These are phyloP conservation scores for Cucurbita ficifolia DNA, from an alignment of 306 rosid species.

Conservation along the genomic window DNA sequence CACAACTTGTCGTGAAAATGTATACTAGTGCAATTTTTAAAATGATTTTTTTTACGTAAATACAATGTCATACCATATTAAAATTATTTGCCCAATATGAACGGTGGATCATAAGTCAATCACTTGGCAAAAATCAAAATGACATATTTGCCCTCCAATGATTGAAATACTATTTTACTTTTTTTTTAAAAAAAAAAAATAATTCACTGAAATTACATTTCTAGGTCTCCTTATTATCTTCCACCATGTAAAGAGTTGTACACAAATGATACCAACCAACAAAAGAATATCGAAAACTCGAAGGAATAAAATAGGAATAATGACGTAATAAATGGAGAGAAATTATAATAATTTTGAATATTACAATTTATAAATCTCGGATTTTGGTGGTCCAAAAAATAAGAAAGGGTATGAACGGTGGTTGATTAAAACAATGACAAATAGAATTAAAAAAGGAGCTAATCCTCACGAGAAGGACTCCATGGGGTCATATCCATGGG, in stretches of 20 bases:
- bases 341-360: background rate
- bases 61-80: no score
- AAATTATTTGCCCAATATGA: no score
- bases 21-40: no score
- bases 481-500: constrained; percentile 98
- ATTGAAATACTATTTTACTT: no score
- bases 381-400: background rate
- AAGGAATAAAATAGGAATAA: background rate
- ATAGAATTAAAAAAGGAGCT: background rate
- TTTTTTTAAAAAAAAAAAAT: no score
- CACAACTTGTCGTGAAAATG: no score
- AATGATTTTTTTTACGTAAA: no score
- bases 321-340: background rate
- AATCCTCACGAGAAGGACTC: constrained; percentile 32
- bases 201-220: background rate
- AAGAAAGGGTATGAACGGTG: background rate
- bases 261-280: background rate
- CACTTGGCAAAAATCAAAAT: no score
- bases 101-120: no score
- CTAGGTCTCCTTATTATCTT: background rate
- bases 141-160: no score
- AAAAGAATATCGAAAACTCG: background rate
- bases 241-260: background rate
- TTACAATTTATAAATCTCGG: background rate
- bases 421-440: background rate